Conservation (phyloP, 495 filamentous ascomycete genomes). For the Friedmanniomyces endolithicus region DNA sequence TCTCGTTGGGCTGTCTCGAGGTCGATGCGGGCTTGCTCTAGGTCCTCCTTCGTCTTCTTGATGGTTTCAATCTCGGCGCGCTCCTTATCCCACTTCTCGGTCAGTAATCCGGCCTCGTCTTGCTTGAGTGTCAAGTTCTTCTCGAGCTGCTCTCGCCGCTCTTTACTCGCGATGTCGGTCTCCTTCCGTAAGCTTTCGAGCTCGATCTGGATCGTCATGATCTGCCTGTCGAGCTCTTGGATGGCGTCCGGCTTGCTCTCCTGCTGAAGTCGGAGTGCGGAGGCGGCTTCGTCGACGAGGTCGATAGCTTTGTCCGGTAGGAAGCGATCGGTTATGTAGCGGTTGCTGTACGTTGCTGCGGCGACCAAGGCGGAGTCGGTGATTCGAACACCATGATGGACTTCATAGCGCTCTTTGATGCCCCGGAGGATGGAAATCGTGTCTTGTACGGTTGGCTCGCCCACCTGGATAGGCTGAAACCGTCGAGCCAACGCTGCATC, state of each 20-base stretch:
- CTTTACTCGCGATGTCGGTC: constrained; percentile 73
- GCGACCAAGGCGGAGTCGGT: constrained; percentile 86
- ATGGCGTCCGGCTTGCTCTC: constrained; percentile 95
- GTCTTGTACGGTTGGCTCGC: constrained; percentile 78
- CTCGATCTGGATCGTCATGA: constrained; percentile 96
- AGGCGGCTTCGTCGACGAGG: constrained; percentile 90
- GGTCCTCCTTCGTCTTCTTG: constrained; percentile 70
- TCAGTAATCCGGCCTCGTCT: constrained; percentile 54
- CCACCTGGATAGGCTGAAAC: constrained; percentile 86
- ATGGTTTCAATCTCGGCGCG: constrained; percentile 68
- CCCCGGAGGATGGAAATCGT: constrained; percentile 92
- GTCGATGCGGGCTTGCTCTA: constrained; percentile 74
- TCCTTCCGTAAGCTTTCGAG: constrained; percentile 92
- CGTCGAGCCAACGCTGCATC: constrained; percentile 84
- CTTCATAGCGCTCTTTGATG: constrained; percentile 94
- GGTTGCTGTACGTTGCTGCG: constrained; percentile 82
- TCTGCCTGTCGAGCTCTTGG: constrained; percentile 76
- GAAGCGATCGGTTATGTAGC: constrained; percentile 93
- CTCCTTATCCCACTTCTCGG: constrained; percentile 79
- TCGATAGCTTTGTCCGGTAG: constrained; percentile 96
- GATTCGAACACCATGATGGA: constrained; percentile 89
- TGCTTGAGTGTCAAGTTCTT: constrained; percentile 58
- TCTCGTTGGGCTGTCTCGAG: constrained; percentile 78
- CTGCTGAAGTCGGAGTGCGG: constrained; percentile 78
- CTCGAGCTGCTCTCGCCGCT: constrained; percentile 79